A percentile compares a stretch with the other conserved stretches of the same genome.
Evolutionary conservation across 2,329 filamentous ascomycete species (phyloP).

Genomic region (Penicillium sp.): DNA sequence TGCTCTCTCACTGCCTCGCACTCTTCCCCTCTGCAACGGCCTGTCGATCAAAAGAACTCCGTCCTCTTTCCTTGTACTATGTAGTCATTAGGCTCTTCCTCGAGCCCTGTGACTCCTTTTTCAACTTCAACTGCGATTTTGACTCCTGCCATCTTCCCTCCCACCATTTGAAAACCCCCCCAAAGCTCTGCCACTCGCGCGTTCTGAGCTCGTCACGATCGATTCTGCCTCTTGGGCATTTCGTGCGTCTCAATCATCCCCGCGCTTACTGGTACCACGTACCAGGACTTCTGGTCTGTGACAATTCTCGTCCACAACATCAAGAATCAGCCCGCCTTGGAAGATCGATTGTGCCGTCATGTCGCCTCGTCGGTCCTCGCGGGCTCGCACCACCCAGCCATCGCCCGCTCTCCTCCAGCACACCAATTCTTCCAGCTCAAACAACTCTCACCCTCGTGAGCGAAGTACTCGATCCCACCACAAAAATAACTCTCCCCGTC

Average conservation of each 20-base stretch:
- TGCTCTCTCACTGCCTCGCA: slow-evolving; percentile 28
- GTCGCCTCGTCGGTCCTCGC: slow-evolving; percentile 82
- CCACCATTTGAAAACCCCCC: slow-evolving; percentile 3
- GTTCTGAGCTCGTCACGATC: slow-evolving; percentile 20
- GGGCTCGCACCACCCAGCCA: slow-evolving; percentile 73
- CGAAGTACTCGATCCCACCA: slow-evolving; percentile 65
- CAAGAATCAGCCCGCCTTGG: slow-evolving; percentile 1
- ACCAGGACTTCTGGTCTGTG: not conserved
- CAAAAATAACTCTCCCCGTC: slow-evolving; percentile 66
- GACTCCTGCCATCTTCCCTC: slow-evolving; percentile 22
- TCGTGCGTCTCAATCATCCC: slow-evolving; percentile 3
- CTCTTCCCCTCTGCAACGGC: slow-evolving; percentile 23
- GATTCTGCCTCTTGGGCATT: slow-evolving; percentile 12
- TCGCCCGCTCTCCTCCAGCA: slow-evolving; percentile 64
- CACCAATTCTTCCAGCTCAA: slow-evolving; percentile 70
- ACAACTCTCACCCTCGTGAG: slow-evolving; percentile 67
- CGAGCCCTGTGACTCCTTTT: slow-evolving; percentile 27
- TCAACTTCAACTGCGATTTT: slow-evolving; percentile 20
- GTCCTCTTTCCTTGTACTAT: slow-evolving; percentile 29
- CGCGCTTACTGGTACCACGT: not conserved
- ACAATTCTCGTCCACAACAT: not conserved
- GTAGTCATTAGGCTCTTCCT: slow-evolving; percentile 33
- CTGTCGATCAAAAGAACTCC: no score
- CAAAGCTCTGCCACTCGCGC: slow-evolving; percentile 21
- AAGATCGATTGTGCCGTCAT: slow-evolving; percentile 33